Evolutionary conservation across 306 rosid genomes (phyloP).

Genomic region (Adenanthera pavonina): DNA sequence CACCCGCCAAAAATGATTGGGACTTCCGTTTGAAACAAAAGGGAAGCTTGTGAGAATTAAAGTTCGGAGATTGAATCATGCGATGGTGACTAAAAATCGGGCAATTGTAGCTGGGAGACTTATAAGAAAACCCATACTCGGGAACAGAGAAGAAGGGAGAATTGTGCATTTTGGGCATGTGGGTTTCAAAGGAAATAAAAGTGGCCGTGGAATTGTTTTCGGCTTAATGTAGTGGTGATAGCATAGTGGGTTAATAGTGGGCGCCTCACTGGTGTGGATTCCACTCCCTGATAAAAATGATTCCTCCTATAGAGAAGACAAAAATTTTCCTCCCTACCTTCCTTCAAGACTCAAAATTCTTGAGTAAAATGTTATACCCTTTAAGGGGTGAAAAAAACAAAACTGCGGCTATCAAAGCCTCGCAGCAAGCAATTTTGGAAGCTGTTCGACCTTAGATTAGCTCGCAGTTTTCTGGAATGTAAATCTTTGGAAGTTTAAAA

Average conservation of each 20-base stretch:
- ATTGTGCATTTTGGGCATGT: slow-evolving; percentile 35
- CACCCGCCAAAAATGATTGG: not conserved
- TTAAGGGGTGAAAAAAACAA: too few relatives aligned
- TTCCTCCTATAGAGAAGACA: slow-evolving; percentile 42
- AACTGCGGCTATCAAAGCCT: too few relatives aligned
- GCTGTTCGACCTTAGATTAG: not conserved
- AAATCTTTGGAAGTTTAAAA: too few relatives aligned
- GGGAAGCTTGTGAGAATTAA: slow-evolving; percentile 4
- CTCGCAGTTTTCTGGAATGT: not conserved
- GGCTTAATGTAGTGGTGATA: not conserved
- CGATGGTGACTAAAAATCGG: slow-evolving; percentile 27
- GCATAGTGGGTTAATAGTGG: not conserved
- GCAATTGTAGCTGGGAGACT: slow-evolving; percentile 34
- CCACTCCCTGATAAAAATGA: slow-evolving; percentile 50
- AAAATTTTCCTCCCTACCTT: not conserved
- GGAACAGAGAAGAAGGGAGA: slow-evolving; percentile 50
- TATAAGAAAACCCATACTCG: slow-evolving; percentile 32
- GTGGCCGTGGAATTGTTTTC: not conserved
- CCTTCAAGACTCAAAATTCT: not conserved
- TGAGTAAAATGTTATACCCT: not conserved
- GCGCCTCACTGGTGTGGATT: slow-evolving; percentile 40
- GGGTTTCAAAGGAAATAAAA: not conserved
- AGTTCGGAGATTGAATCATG: slow-evolving; percentile 27
- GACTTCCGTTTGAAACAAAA: not conserved
- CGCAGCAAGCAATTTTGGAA: not conserved